A percentile compares a stretch with the other conserved stretches of the same genome.
Evolutionary conservation across 2,329 filamentous ascomycete species (phyloP).

Genomic region (Microascus cirrosus): DNA sequence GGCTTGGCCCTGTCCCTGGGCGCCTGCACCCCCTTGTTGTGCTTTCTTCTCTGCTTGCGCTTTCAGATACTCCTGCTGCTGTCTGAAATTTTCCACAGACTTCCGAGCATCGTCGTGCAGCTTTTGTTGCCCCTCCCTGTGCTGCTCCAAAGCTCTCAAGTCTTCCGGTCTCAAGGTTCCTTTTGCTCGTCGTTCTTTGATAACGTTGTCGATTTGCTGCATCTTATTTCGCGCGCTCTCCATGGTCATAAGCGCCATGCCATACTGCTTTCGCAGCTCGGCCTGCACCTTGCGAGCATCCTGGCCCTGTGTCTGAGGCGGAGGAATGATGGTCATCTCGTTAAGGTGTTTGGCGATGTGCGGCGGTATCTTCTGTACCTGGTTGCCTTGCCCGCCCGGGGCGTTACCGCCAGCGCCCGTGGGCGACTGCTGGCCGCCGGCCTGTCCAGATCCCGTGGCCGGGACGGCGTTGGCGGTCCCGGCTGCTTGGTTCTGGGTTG

Average conservation of each 20-base stretch:
- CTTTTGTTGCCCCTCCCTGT: constrained; percentile 32
- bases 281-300: constrained; percentile 36
- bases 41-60: constrained; percentile 11
- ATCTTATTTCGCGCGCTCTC: constrained; percentile 31
- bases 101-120: constrained; percentile 31
- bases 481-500: constrained; percentile 7
- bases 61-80: constrained; percentile 26
- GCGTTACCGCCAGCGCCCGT: constrained; percentile 13
- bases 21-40: constrained; percentile 1
- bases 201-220: constrained; percentile 26
- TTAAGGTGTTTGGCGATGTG: constrained; percentile 34
- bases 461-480: constrained; percentile 1
- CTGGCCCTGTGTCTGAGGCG: constrained; percentile 25
- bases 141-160: constrained; percentile 28
- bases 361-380: constrained; percentile 24
- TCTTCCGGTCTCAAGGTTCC: constrained; percentile 36
- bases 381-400: constrained; percentile 7
- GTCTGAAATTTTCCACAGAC: constrained; percentile 35
- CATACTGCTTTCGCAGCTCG: constrained; percentile 34
- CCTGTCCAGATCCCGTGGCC: constrained; percentile 7
- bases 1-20: not conserved
- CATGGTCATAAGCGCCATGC: constrained; percentile 36
- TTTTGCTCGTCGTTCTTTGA: constrained; percentile 29
- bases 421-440: constrained; percentile 8
- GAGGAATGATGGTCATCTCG: constrained; percentile 34